Evolutionary conservation across 140 eudicot species (phyloP), one percentile per base, ranked within the genome.

Genomic region (Oenanthe javanica): DNA sequence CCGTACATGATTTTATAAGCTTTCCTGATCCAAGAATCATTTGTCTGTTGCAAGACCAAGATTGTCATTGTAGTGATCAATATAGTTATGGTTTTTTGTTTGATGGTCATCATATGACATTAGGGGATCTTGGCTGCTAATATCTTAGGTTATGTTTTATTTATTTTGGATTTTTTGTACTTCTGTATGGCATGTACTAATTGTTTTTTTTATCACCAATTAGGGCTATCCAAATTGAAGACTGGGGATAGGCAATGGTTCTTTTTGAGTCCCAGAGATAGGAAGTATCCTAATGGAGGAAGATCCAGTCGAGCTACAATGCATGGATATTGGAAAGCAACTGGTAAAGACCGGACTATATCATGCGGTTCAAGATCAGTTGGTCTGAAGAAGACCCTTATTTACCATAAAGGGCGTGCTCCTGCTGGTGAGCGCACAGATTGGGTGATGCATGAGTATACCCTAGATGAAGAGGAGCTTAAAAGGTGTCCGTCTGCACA

Each of bases 381-480:
- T 16, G 99, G 99, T 23, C 12, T 83, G 7, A 95, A 95, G 79
- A 95, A 95, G 76, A 95, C 99, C 49, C 86, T 95, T 1, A 97
- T 95, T 74, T 95, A 89, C 82, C 89, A 95, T 77, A 84, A 75
- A 78, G 99, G 99, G 0, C 99, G 97, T 43, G 99, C 99, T 4
- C 99, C 99, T 61, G 63, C 87, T 48, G 97, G 97, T n/a, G 59
- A 79, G n/a, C 92, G 99, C 10, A 92, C 99, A 0, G 97, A 95
- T 67, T 95, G 99, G 99, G 99, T 95, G 31, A 95, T 95, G 99
- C 98, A 95, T 48, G 99, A 95, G 80, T 95, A 95, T 79, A 88
- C 92, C 27, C 57, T 95, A 82, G 97, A 87, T 45, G 99, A 92
- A 75, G 93, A 93, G 72, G 99, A 92, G 86, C 92, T 92, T n/a